A percentile compares a stretch with the other conserved stretches of the same genome.
Evolutionary conservation across 768 basidiomycete species (phyloP).

Genomic region (Trametes sanguinea): DNA sequence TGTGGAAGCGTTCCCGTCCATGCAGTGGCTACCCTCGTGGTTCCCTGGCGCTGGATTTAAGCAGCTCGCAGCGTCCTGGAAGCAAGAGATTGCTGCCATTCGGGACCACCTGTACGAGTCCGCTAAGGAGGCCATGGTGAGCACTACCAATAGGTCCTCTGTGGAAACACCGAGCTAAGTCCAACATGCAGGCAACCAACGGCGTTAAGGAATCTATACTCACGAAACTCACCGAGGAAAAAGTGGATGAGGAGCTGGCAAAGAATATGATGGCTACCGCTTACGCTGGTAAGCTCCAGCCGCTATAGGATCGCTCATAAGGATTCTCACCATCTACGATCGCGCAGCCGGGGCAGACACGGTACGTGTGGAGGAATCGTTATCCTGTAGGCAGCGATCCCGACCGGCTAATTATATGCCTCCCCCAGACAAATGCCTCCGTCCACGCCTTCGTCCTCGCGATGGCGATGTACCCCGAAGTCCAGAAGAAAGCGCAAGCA

Average conservation of each 20-base stretch:
- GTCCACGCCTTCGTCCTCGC: slow-evolving; percentile 29
- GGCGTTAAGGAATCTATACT: slow-evolving; percentile 12
- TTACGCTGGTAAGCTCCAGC: slow-evolving; percentile 9
- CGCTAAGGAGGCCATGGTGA: slow-evolving; percentile 58
- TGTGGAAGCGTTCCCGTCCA: slow-evolving; percentile 32
- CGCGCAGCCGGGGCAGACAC: slow-evolving; percentile 5
- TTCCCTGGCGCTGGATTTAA: slow-evolving; percentile 70
- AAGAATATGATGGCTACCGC: slow-evolving; percentile 13
- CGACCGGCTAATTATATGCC: neutral
- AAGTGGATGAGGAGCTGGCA: slow-evolving; percentile 3
- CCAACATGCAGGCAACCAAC: neutral
- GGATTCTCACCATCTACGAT: neutral
- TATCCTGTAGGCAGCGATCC: no score
- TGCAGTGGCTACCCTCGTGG: slow-evolving; percentile 64
- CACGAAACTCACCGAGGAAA: neutral
- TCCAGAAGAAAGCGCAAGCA: slow-evolving; percentile 28
- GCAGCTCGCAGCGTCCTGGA: slow-evolving; percentile 61
- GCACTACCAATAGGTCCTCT: neutral
- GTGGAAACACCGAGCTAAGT: neutral
- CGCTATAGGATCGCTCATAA: neutral
- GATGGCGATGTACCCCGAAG: slow-evolving; percentile 31
- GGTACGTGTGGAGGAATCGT: neutral
- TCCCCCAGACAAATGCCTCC: slow-evolving; percentile 21
- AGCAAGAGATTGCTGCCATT: slow-evolving; percentile 61
- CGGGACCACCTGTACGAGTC: slow-evolving; percentile 64